Conservation (phyloP, 805 yeast species). For the Clavispora santaluciae region DNA sequence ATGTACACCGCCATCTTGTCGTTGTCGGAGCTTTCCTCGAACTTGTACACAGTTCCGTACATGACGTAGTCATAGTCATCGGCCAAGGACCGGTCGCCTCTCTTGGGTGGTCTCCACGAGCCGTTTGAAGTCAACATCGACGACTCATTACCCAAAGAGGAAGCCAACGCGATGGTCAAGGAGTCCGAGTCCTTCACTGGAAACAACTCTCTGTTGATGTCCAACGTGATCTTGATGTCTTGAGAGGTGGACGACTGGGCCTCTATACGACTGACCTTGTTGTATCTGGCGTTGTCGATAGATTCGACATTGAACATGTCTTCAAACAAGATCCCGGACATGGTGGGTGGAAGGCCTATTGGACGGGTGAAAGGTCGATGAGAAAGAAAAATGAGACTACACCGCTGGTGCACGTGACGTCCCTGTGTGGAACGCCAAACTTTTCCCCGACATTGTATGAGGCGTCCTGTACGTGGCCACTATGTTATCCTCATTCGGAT, state of each 20-base stretch:
- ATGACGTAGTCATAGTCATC: slow-evolving; percentile 97
- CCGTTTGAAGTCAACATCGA: slow-evolving; percentile 47
- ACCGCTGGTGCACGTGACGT: neutral
- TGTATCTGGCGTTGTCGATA: slow-evolving; percentile 84
- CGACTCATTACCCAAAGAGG: slow-evolving; percentile 53
- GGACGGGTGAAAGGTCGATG: neutral
- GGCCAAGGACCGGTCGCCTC: slow-evolving; percentile 80
- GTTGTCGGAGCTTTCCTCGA: slow-evolving; percentile 71
- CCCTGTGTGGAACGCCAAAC: neutral
- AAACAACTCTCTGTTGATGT: slow-evolving; percentile 86
- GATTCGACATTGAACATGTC: slow-evolving; percentile 85
- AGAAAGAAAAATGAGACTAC: slow-evolving; percentile 1
- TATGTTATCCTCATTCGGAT: neutral
- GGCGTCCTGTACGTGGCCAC: neutral
- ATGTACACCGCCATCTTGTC: slow-evolving; percentile 82
- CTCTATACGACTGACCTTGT: slow-evolving; percentile 83
- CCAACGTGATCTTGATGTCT: slow-evolving; percentile 80
- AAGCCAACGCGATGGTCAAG: slow-evolving; percentile 81
- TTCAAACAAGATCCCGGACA: slow-evolving; percentile 75
- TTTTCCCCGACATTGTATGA: neutral
- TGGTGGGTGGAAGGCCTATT: slow-evolving; percentile 9
- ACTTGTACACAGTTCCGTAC: slow-evolving; percentile 96
- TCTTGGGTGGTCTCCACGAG: slow-evolving; percentile 80
- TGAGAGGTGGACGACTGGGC: slow-evolving; percentile 80
- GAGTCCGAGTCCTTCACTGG: slow-evolving; percentile 76